Evolutionary conservation across 768 basidiomycete genomes (phyloP).

Genomic region (Roridomyces roridus): DNA sequence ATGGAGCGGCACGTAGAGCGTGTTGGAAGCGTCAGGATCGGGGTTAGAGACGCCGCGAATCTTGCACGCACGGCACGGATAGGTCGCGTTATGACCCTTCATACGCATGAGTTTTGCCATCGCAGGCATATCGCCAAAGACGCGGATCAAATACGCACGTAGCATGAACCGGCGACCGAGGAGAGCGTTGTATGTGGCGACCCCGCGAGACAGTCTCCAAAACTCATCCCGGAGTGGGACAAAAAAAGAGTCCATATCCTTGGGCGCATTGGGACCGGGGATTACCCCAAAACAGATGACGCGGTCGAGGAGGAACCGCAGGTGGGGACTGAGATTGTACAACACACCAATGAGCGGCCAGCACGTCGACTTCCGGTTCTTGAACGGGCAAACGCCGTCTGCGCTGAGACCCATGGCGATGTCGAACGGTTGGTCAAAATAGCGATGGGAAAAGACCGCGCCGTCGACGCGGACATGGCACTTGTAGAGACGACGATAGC

Average conservation of each 20-base stretch:
- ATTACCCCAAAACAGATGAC: conserved; percentile 45
- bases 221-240: conserved; percentile 42
- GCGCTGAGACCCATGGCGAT: conserved; percentile 44
- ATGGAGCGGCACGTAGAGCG: conserved; percentile 36
- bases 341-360: conserved; percentile 43
- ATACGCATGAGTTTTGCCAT: not conserved
- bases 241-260: conserved; percentile 45
- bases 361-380: conserved; percentile 28
- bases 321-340: conserved; percentile 44
- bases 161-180: not conserved
- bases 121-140: not conserved
- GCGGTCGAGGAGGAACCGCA: conserved; percentile 36
- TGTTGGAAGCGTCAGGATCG: conserved; percentile 1
- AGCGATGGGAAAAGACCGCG: conserved; percentile 25
- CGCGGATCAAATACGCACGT: not conserved
- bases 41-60: conserved; percentile 37
- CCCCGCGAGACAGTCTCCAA: conserved; percentile 36
- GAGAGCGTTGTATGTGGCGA: conserved; percentile 33
- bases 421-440: conserved; percentile 40
- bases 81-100: conserved; percentile 22
- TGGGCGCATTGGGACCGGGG: conserved; percentile 45
- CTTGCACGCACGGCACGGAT: conserved; percentile 34
- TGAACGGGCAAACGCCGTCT: conserved; percentile 45
- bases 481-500: conserved; percentile 31
- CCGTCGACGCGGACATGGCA: conserved; percentile 32